These are phyloP conservation scores for Hymenochaete sp. DNA, from an alignment of 1,284 basidiomycete species.

Conservation along the genomic window DNA sequence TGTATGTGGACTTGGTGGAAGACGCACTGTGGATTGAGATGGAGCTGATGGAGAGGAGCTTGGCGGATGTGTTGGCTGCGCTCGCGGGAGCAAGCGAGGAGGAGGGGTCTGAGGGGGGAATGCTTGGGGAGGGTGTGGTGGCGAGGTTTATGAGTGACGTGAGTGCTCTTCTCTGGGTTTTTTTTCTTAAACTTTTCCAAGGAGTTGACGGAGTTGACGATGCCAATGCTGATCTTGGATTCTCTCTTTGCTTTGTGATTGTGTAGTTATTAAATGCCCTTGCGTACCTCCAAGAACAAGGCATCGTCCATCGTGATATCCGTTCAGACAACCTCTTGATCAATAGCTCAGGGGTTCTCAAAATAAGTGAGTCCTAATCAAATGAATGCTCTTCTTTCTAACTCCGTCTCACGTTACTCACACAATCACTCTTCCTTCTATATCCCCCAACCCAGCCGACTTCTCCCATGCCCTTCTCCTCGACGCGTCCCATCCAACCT, in stretches of 20 bases:
- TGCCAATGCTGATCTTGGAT: too few relatives aligned
- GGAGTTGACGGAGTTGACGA: conserved; percentile 10
- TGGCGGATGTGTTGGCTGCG: conserved; percentile 65
- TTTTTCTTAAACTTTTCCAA: conserved; percentile 12
- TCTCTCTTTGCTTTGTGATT: too few relatives aligned
- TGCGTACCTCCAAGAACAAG: conserved; percentile 49
- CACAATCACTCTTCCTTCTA: conserved; percentile 1
- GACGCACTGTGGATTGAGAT: conserved; percentile 73
- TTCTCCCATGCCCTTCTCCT: conserved; percentile 66
- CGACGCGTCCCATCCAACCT: conserved; percentile 37
- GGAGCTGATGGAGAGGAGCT: conserved; percentile 77
- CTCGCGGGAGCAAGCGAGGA: too few relatives aligned
- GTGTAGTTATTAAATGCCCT: conserved; percentile 53
- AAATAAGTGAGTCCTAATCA: conserved; percentile 46
- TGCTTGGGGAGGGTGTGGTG: conserved; percentile 55
- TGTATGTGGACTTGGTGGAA: conserved; percentile 58
- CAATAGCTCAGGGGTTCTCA: conserved; percentile 56
- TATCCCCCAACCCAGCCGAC: conserved; percentile 42
- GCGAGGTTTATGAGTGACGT: conserved; percentile 69
- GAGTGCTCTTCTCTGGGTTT: conserved; percentile 26
- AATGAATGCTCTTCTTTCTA: background rate
- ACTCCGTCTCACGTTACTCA: conserved; percentile 5
- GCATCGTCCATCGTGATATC: conserved; percentile 70
- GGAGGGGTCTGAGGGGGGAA: conserved; percentile 52
- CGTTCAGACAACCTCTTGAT: conserved; percentile 72